Evolutionary conservation across 1,284 basidiomycete genomes (phyloP).

Genomic region (Erythrobasidium hasegawianum): DNA sequence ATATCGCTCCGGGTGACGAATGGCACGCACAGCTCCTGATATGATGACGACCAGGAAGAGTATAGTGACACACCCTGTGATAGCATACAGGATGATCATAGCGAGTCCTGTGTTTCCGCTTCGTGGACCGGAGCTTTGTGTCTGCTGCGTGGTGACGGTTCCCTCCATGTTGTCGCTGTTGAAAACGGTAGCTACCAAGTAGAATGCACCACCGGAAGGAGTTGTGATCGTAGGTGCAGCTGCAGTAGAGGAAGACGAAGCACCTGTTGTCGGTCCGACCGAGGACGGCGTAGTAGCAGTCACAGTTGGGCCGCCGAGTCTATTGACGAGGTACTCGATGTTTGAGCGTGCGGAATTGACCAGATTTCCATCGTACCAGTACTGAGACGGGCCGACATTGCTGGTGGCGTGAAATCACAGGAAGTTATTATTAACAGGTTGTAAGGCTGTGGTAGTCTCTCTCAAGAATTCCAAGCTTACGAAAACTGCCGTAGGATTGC

Average conservation of each 20-base stretch:
- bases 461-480: slow-evolving; percentile 1
- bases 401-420: not conserved
- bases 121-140: not conserved
- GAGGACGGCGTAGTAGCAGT: slow-evolving; percentile 20
- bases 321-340: slow-evolving; percentile 19
- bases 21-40: slow-evolving; percentile 72
- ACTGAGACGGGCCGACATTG: slow-evolving; percentile 7
- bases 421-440: not conserved
- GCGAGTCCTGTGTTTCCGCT: slow-evolving; percentile 62
- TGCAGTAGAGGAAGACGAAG: slow-evolving; percentile 9
- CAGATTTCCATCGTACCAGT: slow-evolving; percentile 14
- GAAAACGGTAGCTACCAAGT: slow-evolving; percentile 40
- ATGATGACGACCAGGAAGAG: slow-evolving; percentile 71
- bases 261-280: slow-evolving; percentile 18
- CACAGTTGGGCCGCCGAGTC: slow-evolving; percentile 2
- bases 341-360: not conserved
- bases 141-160: not conserved
- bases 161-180: slow-evolving; percentile 27
- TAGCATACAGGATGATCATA: slow-evolving; percentile 64
- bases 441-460: not conserved
- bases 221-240: slow-evolving; percentile 10
- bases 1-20: slow-evolving; percentile 85
- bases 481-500: slow-evolving; percentile 27
- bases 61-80: slow-evolving; percentile 62
- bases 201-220: not conserved